Percentiles rank a stretch among this genome's conserved stretches.
Evolutionary conservation across 768 basidiomycete genomes (phyloP).

Genomic region (Lactarius indigo): DNA sequence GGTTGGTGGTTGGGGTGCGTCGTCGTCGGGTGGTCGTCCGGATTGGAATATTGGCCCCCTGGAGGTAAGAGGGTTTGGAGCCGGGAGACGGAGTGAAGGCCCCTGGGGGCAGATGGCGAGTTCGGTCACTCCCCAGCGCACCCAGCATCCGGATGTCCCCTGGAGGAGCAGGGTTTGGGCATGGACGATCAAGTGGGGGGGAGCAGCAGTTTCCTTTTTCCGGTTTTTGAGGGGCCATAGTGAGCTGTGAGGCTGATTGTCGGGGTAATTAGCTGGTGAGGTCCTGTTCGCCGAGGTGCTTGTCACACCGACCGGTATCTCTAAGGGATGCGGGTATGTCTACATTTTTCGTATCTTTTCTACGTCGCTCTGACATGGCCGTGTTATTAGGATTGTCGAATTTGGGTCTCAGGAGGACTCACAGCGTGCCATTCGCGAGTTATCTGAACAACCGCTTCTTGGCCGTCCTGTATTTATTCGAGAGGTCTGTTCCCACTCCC

Average conservation of each 20-base stretch:
- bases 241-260: conserved; percentile 82
- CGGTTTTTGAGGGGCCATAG: conserved; percentile 42
- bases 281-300: conserved; percentile 99
- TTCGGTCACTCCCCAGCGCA: conserved; percentile 5
- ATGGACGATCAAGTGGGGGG: conserved; percentile 11
- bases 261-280: conserved; percentile 95
- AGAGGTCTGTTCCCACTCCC: conserved; percentile 56
- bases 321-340: conserved; percentile 98
- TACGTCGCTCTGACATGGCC: conserved; percentile 22
- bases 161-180: conserved; percentile 6
- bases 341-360: neutral
- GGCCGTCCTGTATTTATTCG: conserved; percentile 96
- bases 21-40: conserved; percentile 2
- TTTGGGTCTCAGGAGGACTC: conserved; percentile 87
- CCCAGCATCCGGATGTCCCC: neutral
- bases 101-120: conserved; percentile 7
- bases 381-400: conserved; percentile 81
- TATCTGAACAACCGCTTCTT: conserved; percentile 86
- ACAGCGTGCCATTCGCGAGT: conserved; percentile 82
- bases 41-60: conserved; percentile 5
- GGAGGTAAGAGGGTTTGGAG: conserved; percentile 11
- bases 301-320: conserved; percentile 91
- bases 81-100: neutral
- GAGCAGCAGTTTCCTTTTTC: conserved; percentile 30
- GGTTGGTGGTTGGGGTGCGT: neutral